Percentiles rank a stretch among this genome's conserved stretches.
phyloP scores from a whole-genome alignment of 305 asterid genomes.

The Rubia peregrina region DNA sequence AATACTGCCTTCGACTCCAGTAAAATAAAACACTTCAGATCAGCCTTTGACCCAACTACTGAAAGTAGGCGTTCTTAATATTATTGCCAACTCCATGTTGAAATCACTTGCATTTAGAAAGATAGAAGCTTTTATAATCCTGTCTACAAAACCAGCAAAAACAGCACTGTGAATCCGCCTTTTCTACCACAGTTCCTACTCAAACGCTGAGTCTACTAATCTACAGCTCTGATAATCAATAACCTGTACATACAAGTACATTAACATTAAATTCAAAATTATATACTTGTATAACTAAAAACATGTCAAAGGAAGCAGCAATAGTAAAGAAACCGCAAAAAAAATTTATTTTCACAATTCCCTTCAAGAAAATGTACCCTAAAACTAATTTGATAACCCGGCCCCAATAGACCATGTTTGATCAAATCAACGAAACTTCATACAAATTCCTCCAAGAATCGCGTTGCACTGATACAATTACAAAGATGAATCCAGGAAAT shows the following conservation, averaged over 20 bases:
- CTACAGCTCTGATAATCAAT: not conserved
- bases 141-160: not conserved
- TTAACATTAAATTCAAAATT: not conserved
- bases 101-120: not conserved
- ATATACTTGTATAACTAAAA: not conserved
- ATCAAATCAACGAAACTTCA: not conserved
- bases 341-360: not conserved
- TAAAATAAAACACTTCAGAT: not conserved
- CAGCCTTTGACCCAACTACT: constrained; percentile 6
- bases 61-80: constrained; percentile 2
- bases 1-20: not conserved
- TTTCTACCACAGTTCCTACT: constrained; percentile 2
- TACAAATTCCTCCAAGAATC: not conserved
- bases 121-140: constrained; percentile 5
- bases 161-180: not conserved
- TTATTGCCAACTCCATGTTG: constrained; percentile 45
- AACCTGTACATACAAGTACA: not conserved
- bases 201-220: not conserved
- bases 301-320: not conserved
- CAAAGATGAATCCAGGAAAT: not conserved
- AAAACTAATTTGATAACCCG: not conserved
- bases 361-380: not conserved
- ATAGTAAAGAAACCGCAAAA: not conserved
- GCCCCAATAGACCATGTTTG: not conserved
- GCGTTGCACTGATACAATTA: not conserved